phyloP scores from a whole-genome alignment of 257 asterid genomes.

The Anisodus acutangulus region DNA sequence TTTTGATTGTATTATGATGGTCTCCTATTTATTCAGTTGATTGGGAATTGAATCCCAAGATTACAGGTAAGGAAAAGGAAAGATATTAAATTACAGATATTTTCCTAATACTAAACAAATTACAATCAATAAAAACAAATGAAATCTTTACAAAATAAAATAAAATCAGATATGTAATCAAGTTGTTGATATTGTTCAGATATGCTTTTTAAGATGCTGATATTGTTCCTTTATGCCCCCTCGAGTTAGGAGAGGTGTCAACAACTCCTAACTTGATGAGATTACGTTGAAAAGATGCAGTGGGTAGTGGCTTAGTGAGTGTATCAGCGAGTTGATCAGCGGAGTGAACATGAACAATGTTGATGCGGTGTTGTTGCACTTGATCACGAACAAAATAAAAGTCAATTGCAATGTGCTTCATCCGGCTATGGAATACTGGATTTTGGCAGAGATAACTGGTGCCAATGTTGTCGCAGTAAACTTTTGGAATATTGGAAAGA shows the following conservation, averaged over 20 bases:
- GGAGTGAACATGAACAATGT: neutral
- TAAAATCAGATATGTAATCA: neutral
- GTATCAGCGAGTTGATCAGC: neutral
- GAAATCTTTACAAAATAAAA: no score
- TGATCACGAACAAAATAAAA: neutral
- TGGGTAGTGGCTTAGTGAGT: neutral
- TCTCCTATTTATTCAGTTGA: neutral
- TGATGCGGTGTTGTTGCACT: neutral
- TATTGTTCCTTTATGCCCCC: neutral
- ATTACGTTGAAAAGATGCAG: neutral
- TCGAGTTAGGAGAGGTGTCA: neutral
- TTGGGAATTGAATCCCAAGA: neutral
- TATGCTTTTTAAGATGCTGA: no score
- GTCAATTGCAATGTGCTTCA: neutral
- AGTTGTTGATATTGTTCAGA: neutral
- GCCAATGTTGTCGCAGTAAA: neutral
- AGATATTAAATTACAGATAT: neutral
- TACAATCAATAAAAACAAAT: no score
- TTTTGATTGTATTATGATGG: neutral
- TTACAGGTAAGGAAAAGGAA: neutral
- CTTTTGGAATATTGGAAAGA: no score
- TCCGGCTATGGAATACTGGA: neutral
- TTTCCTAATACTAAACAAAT: neutral
- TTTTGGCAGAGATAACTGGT: neutral
- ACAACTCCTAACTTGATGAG: neutral